Conservation (phyloP, 495 filamentous ascomycete species). For the Neurospora sublineolata region DNA sequence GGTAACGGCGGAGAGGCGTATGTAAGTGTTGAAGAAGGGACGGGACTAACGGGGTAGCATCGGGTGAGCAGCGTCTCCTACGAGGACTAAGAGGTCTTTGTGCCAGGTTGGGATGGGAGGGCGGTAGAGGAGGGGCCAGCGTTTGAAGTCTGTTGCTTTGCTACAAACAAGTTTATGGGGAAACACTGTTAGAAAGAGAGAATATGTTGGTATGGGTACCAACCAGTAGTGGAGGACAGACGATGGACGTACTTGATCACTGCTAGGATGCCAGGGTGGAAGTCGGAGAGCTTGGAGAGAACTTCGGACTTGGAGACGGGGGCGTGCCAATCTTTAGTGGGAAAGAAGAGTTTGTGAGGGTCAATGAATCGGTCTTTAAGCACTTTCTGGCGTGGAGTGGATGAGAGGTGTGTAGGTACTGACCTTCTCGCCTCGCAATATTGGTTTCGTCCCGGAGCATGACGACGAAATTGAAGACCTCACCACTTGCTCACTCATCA, state of each 20-base stretch:
- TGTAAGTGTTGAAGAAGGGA: too few species aligned
- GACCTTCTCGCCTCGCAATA: not conserved
- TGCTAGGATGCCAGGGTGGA: slow-evolving; percentile 6
- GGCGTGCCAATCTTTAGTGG: slow-evolving; percentile 13
- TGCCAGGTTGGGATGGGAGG: slow-evolving; percentile 22
- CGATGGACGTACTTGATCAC: slow-evolving; percentile 9
- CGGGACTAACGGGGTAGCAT: slow-evolving; percentile 36
- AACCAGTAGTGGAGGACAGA: too few species aligned
- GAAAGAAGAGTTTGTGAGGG: not conserved
- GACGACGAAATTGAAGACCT: slow-evolving; percentile 29
- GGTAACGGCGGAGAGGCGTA: too few species aligned
- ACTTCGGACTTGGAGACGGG: slow-evolving; percentile 15
- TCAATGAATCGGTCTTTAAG: not conserved
- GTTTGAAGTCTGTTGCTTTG: slow-evolving; percentile 30
- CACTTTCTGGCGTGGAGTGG: not conserved
- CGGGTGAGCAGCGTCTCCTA: slow-evolving; percentile 40
- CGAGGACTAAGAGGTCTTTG: slow-evolving; percentile 26
- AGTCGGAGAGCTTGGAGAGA: slow-evolving; percentile 10
- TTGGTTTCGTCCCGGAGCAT: slow-evolving; percentile 1
- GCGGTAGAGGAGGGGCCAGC: slow-evolving; percentile 34
- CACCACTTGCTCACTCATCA: slow-evolving; percentile 8
- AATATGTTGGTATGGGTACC: not conserved
- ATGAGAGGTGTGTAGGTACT: not conserved
- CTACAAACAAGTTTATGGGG: not conserved
- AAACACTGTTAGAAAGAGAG: not conserved